These are phyloP conservation scores for Paraglomus occultum DNA, from an alignment of 192 early-diverging fungal species.

Conservation along the genomic window DNA sequence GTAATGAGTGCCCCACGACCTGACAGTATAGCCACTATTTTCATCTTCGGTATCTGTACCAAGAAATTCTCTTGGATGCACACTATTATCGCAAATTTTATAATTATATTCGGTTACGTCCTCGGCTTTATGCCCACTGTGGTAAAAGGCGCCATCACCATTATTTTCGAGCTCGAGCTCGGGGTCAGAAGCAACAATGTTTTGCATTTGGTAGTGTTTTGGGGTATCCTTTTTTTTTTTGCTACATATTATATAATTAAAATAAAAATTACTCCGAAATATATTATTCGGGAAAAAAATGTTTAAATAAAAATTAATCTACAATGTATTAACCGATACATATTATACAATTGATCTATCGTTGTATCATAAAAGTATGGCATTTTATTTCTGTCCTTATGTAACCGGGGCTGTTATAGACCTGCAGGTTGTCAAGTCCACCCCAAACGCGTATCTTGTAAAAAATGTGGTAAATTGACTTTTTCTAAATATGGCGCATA, in stretches of 20 bases:
- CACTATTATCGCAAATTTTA: conserved; percentile 1
- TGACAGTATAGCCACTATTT: conserved; percentile 6
- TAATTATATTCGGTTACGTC: neutral
- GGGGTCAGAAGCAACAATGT: neutral
- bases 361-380: neutral
- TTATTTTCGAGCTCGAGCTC: neutral
- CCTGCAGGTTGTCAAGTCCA: neutral
- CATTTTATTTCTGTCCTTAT: neutral
- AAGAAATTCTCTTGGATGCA: conserved; percentile 8
- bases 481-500: neutral
- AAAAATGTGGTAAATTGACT: neutral
- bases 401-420: conserved; percentile 16
- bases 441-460: conserved; percentile 3
- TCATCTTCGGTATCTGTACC: conserved; percentile 4
- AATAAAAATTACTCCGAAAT: too few species aligned
- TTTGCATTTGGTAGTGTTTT: neutral
- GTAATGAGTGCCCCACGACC: neutral
- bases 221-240: conserved; percentile 4
- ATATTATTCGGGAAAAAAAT: too few species aligned
- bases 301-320: too few species aligned
- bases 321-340: too few species aligned
- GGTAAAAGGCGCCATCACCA: neutral
- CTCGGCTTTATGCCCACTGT: neutral
- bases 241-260: neutral
- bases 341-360: neutral